Evolutionary conservation across 2,329 filamentous ascomycete genomes (phyloP).

Genomic region (Alternaria angustiovoidea): DNA sequence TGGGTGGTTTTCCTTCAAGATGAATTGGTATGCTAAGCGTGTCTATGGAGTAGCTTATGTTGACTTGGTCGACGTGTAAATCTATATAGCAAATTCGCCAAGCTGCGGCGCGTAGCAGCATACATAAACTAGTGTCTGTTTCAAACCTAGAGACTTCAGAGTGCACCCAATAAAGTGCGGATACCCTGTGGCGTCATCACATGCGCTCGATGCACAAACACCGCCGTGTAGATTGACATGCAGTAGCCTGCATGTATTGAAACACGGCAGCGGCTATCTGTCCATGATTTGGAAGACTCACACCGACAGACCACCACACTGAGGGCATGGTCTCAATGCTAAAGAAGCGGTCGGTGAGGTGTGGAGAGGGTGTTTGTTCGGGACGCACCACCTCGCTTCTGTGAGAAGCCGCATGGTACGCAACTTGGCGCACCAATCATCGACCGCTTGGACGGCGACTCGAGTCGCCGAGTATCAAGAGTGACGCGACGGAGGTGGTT

Average conservation of each 20-base stretch:
- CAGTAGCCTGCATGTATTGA: constrained; percentile 12
- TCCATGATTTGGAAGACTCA: neutral
- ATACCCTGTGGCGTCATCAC: neutral
- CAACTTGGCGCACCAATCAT: constrained; percentile 18
- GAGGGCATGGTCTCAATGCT: neutral
- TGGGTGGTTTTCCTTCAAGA: neutral
- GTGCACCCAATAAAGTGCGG: neutral
- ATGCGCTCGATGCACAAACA: neutral
- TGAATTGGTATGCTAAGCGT: neutral
- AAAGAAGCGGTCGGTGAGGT: constrained; percentile 23
- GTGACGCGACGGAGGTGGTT: constrained; percentile 4
- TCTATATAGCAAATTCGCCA: neutral
- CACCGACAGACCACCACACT: constrained; percentile 24
- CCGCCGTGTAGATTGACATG: constrained; percentile 1
- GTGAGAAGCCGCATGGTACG: constrained; percentile 13
- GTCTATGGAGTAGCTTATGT: neutral
- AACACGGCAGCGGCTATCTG: constrained; percentile 4
- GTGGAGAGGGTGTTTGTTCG: constrained; percentile 17
- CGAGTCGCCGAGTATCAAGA: constrained; percentile 7
- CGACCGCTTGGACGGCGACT: neutral
- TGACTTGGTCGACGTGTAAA: neutral
- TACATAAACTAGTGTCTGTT: no score
- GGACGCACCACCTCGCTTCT: constrained; percentile 19
- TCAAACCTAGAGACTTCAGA: no score
- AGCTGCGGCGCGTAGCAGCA: no score